Conservation (phyloP, 108 stramenopile species). For the Pseudonitzschia delicatissima region DNA sequence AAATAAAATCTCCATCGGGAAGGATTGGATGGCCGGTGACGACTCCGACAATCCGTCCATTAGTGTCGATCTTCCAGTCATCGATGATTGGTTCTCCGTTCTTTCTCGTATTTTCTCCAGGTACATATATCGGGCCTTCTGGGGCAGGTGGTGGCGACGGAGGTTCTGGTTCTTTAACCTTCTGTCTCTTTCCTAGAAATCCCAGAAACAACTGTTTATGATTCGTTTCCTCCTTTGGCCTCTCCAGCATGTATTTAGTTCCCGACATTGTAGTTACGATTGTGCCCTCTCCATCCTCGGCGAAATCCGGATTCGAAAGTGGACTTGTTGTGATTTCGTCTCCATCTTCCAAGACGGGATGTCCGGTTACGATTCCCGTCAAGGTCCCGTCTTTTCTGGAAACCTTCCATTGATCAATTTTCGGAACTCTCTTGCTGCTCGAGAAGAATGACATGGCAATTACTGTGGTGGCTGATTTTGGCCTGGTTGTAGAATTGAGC, state of each 20-base stretch:
- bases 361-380: constrained; percentile 25
- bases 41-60: neutral
- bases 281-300: neutral
- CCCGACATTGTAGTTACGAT: constrained; percentile 28
- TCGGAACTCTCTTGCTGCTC: neutral
- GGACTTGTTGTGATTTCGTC: constrained; percentile 35
- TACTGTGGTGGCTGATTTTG: neutral
- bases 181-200: neutral
- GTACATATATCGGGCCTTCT: neutral
- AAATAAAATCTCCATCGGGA: constrained; percentile 11
- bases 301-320: constrained; percentile 19
- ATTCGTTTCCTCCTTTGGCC: constrained; percentile 1
- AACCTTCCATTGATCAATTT: constrained; percentile 26
- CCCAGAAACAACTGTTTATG: neutral
- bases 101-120: neutral
- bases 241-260: constrained; percentile 28
- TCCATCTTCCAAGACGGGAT: constrained; percentile 28
- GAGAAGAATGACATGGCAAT: constrained; percentile 3
- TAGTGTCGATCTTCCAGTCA: constrained; percentile 12
- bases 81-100: constrained; percentile 11
- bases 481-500: neutral
- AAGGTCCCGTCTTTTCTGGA: constrained; percentile 23
- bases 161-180: neutral
- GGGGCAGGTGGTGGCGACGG: neutral
- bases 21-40: constrained; percentile 13